Evolutionary conservation across 768 basidiomycete species (phyloP).

Genomic region (Dioszegia crocea): DNA sequence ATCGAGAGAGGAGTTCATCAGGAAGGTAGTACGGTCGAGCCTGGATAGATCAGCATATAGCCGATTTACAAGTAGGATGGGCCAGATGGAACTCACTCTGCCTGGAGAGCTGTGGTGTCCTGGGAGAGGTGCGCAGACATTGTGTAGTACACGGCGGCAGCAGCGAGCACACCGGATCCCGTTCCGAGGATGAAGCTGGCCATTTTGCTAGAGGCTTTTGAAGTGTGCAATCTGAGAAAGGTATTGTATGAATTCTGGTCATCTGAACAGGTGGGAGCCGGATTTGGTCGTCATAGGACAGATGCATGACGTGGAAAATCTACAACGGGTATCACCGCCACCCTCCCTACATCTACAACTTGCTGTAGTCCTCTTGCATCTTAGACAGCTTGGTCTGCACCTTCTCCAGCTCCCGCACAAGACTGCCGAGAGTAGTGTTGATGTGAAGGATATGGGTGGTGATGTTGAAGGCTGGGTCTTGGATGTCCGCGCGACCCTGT

Average conservation of each 20-base stretch:
- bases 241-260: too few species aligned
- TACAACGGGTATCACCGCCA: not conserved
- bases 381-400: not conserved
- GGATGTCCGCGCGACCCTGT: not conserved
- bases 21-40: slow-evolving; percentile 23
- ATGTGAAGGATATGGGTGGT: not conserved
- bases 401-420: not conserved
- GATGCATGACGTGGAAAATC: not conserved
- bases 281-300: too few species aligned
- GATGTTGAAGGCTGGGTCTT: not conserved
- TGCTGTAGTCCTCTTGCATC: not conserved
- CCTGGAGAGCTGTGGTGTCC: slow-evolving; percentile 19
- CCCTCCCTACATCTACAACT: not conserved
- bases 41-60: slow-evolving; percentile 8
- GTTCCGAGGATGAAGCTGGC: slow-evolving; percentile 40
- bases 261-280: too few species aligned
- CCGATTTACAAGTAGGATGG: not conserved
- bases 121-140: slow-evolving; percentile 28
- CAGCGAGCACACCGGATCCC: slow-evolving; percentile 33
- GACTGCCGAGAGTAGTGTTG: not conserved
- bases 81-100: slow-evolving; percentile 46
- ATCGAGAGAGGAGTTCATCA: slow-evolving; percentile 35
- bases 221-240: not conserved
- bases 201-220: slow-evolving; percentile 14
- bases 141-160: slow-evolving; percentile 41